Evolutionary conservation across 805 yeast species (phyloP).

Genomic region (Torulaspora delbrueckii): DNA sequence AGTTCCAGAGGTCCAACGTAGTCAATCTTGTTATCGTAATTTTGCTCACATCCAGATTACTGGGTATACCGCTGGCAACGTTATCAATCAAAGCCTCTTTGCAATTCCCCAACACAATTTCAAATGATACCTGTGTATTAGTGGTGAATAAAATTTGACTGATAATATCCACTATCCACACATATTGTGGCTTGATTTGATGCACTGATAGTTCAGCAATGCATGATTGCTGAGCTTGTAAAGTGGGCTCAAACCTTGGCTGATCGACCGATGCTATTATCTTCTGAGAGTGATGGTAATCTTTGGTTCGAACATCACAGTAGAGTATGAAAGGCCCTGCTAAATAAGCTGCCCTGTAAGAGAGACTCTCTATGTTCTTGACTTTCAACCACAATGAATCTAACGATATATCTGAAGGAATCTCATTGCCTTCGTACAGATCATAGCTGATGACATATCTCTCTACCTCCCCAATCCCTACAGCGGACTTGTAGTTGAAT

Average conservation of each 20-base stretch:
- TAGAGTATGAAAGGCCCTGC: slow-evolving; percentile 75
- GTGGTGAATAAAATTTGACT: slow-evolving; percentile 68
- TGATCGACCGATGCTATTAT: slow-evolving; percentile 70
- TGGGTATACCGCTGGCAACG: slow-evolving; percentile 24
- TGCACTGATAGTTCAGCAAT: slow-evolving; percentile 59
- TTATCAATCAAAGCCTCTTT: slow-evolving; percentile 26
- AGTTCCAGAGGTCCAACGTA: slow-evolving; percentile 68
- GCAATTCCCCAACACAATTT: slow-evolving; percentile 47
- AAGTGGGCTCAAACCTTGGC: slow-evolving; percentile 67
- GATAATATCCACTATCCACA: slow-evolving; percentile 67
- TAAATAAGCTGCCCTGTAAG: slow-evolving; percentile 59
- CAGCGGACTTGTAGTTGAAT: slow-evolving; percentile 40
- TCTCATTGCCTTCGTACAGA: slow-evolving; percentile 34
- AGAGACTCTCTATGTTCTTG: slow-evolving; percentile 50
- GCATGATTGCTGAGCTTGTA: slow-evolving; percentile 63
- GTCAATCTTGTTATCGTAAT: slow-evolving; percentile 48
- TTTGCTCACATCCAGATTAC: slow-evolving; percentile 33
- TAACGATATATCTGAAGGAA: slow-evolving; percentile 26
- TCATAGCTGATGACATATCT: slow-evolving; percentile 50
- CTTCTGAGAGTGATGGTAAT: slow-evolving; percentile 46
- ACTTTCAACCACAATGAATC: slow-evolving; percentile 49
- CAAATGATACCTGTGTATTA: slow-evolving; percentile 57
- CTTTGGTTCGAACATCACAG: slow-evolving; percentile 58
- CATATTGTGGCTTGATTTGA: slow-evolving; percentile 50
- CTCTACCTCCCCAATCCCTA: slow-evolving; percentile 57